These are phyloP conservation scores for Chrysoporthe austroafricana DNA, from an alignment of 2,329 filamentous ascomycete species.

Conservation along the genomic window DNA sequence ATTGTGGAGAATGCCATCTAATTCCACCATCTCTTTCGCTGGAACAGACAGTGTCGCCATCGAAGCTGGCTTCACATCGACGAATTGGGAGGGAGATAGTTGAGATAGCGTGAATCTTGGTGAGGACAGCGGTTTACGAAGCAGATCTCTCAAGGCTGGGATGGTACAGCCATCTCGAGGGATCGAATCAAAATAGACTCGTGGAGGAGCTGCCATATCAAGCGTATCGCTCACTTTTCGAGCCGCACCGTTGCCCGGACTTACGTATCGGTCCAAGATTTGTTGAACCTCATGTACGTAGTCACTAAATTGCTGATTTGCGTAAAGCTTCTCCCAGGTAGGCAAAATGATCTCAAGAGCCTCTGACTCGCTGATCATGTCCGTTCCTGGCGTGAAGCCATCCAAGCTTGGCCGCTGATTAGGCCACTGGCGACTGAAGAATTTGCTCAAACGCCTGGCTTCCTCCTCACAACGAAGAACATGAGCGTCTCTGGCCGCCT, in stretches of 20 bases:
- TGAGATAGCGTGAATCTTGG: background rate
- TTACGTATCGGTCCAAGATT: slow-evolving; percentile 37
- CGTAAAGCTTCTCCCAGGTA: slow-evolving; percentile 53
- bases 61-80: background rate
- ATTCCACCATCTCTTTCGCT: background rate
- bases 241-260: background rate
- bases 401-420: slow-evolving; percentile 39
- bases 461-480: background rate
- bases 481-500: background rate
- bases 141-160: background rate
- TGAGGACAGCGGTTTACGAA: background rate
- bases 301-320: slow-evolving; percentile 50
- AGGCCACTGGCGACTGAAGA: slow-evolving; percentile 52
- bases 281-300: slow-evolving; percentile 50
- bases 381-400: slow-evolving; percentile 32
- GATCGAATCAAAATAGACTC: background rate
- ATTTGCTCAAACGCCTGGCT: slow-evolving; percentile 39
- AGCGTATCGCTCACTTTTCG: no score
- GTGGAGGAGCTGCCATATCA: background rate
- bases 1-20: background rate
- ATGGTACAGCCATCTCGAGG: background rate
- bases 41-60: no score
- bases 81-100: background rate
- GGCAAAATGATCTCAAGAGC: slow-evolving; percentile 46
- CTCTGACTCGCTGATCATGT: slow-evolving; percentile 42